phyloP scores from a whole-genome alignment of 78 protist genomes.

The Thecamonas trahens region DNA sequence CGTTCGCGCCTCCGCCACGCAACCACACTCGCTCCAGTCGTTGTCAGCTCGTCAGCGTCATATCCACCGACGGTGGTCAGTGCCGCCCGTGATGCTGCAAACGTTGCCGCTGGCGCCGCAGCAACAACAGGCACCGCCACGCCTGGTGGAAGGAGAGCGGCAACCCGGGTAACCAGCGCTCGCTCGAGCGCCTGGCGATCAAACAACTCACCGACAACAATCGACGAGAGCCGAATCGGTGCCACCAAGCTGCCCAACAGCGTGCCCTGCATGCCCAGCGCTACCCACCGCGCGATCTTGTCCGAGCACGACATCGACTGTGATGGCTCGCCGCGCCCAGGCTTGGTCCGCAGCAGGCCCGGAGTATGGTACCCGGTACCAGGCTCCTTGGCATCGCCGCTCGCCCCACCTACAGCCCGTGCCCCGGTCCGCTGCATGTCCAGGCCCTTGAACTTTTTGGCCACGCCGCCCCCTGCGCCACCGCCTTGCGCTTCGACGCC shows the following conservation, averaged over 20 bases:
- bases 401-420: not conserved
- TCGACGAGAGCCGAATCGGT: slow-evolving; percentile 14
- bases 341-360: slow-evolving; percentile 43
- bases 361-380: slow-evolving; percentile 29
- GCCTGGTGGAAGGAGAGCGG: not conserved
- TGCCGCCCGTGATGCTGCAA: no score
- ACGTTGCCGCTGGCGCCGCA: no score
- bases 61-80: no score
- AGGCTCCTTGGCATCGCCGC: not conserved
- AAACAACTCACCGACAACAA: slow-evolving; percentile 29
- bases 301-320: slow-evolving; percentile 56
- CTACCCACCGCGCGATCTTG: slow-evolving; percentile 54
- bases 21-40: no score
- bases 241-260: slow-evolving; percentile 23
- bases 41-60: no score
- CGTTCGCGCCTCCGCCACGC: no score
- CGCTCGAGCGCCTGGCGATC: slow-evolving; percentile 10
- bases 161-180: slow-evolving; percentile 14
- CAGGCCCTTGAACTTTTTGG: no score
- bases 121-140: no score
- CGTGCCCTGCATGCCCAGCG: slow-evolving; percentile 55
- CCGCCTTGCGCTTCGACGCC: no score
- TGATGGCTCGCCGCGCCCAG: slow-evolving; percentile 63
- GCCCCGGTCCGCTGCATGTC: not conserved
- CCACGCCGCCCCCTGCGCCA: no score